phyloP scores from a whole-genome alignment of 345 rosid genomes.

The Hypericum androsaemum region DNA sequence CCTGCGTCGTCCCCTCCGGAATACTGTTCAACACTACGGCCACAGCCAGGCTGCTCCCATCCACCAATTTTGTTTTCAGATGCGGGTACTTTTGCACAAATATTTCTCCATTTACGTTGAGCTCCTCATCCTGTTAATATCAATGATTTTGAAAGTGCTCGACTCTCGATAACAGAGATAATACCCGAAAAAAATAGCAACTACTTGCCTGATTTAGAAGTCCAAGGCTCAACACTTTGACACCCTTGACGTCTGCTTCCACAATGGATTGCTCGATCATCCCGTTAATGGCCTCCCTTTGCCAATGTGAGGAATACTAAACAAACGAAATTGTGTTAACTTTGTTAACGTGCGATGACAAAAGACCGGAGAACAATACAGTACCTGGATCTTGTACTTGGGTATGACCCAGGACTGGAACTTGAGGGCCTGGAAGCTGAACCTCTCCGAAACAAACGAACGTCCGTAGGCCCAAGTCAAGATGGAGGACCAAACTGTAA shows the following conservation, averaged over 20 bases:
- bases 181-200: no score
- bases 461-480: slow-evolving; percentile 16
- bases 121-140: slow-evolving; percentile 2
- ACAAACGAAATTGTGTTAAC: neutral
- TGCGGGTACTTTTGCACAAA: neutral
- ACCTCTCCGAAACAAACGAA: slow-evolving; percentile 23
- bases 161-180: neutral
- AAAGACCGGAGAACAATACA: neutral
- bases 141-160: neutral
- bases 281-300: slow-evolving; percentile 18
- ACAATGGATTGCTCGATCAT: slow-evolving; percentile 32
- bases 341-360: neutral
- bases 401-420: slow-evolving; percentile 43
- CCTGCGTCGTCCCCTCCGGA: slow-evolving; percentile 9
- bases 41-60: slow-evolving; percentile 10
- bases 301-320: slow-evolving; percentile 18
- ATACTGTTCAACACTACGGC: slow-evolving; percentile 8
- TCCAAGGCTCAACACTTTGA: slow-evolving; percentile 33
- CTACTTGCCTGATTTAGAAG: slow-evolving; percentile 32
- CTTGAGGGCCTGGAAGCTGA: slow-evolving; percentile 22
- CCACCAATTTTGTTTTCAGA: slow-evolving; percentile 10
- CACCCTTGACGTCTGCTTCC: slow-evolving; percentile 31
- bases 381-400: slow-evolving; percentile 28
- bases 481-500: slow-evolving; percentile 16
- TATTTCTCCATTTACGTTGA: slow-evolving; percentile 3